Conservation (phyloP, 768 basidiomycete species). For the Sporobolomyces phaffii region DNA sequence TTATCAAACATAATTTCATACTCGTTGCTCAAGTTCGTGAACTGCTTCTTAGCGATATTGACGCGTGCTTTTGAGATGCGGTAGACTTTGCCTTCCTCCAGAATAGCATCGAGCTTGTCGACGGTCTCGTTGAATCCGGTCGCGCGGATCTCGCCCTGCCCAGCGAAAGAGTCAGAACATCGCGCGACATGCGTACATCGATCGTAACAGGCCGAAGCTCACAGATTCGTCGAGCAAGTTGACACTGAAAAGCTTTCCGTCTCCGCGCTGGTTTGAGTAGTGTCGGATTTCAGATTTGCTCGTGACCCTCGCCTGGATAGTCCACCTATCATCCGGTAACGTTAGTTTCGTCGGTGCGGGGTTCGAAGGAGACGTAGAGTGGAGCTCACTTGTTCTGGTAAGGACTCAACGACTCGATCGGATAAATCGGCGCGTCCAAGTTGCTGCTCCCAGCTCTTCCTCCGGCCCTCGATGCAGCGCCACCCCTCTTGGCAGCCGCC, state of each 20-base stretch:
- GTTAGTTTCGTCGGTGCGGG: background rate
- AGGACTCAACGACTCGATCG: constrained; percentile 89
- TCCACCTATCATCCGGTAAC: constrained; percentile 56
- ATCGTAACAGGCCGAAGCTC: background rate
- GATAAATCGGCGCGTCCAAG: constrained; percentile 54
- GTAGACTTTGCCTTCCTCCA: constrained; percentile 90
- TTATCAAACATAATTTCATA: constrained; percentile 86
- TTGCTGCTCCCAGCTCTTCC: constrained; percentile 5
- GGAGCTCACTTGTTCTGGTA: constrained; percentile 74
- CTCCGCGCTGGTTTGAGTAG: constrained; percentile 84
- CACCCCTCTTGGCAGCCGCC: constrained; percentile 16
- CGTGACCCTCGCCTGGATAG: constrained; percentile 87
- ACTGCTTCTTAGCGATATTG: constrained; percentile 95
- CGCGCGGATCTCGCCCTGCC: constrained; percentile 63
- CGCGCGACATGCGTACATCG: too few species aligned
- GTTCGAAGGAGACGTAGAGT: background rate
- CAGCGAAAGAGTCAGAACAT: background rate
- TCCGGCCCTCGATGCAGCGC: constrained; percentile 3
- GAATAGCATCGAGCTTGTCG: constrained; percentile 71
- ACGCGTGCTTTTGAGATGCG: constrained; percentile 83
- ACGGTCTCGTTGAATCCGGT: constrained; percentile 85
- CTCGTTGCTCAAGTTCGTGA: constrained; percentile 79
- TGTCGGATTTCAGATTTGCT: constrained; percentile 79
- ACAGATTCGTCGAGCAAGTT: constrained; percentile 93
- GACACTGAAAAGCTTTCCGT: constrained; percentile 89